Evolutionary conservation across 345 rosid species (phyloP).

Genomic region (Salix suchowensis): DNA sequence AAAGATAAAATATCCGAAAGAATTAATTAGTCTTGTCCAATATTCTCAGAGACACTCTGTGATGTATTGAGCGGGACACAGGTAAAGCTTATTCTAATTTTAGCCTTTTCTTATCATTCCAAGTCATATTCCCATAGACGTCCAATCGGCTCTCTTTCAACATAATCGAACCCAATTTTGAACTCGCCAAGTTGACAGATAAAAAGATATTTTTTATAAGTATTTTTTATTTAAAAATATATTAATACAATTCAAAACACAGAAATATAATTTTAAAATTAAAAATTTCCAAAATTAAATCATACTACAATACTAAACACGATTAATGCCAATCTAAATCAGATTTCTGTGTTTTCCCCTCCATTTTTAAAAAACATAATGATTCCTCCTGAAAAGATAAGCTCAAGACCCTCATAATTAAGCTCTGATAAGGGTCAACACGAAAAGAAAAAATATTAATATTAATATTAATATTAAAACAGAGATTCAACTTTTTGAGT

Average conservation of each 20-base stretch:
- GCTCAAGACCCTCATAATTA: neutral
- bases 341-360: neutral
- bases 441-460: neutral
- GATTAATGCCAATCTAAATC: neutral
- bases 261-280: no score
- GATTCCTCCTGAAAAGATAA: neutral
- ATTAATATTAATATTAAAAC: no score
- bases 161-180: slow-evolving; percentile 20
- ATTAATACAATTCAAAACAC: no score
- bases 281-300: no score
- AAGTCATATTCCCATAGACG: slow-evolving; percentile 7
- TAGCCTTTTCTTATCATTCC: neutral
- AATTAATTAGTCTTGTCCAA: neutral
- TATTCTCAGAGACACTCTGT: neutral
- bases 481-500: no score
- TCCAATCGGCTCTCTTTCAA: slow-evolving; percentile 12
- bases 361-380: neutral
- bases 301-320: no score
- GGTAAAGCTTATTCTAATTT: neutral
- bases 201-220: no score
- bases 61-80: neutral
- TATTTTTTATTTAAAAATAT: no score
- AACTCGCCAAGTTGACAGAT: neutral
- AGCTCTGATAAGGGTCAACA: neutral
- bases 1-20: neutral